Evolutionary conservation across 2,329 filamentous ascomycete species (phyloP).

Genomic region (Colletotrichum tamarilloi): DNA sequence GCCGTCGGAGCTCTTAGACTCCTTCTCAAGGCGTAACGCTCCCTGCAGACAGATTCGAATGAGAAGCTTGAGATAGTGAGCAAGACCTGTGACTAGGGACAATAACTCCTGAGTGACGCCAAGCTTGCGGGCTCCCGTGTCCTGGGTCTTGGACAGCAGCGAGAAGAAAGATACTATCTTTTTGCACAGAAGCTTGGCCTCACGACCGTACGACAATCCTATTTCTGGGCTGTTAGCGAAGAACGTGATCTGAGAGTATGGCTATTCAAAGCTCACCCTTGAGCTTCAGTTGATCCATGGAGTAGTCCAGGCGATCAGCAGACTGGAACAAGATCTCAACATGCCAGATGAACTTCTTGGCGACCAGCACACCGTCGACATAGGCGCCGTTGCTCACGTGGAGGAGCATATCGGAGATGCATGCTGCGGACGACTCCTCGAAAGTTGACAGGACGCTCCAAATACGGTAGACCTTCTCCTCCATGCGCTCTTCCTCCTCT

Average conservation of each 20-base stretch:
- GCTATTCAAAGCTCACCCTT: constrained; percentile 70
- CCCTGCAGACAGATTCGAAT: constrained; percentile 98
- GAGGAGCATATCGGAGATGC: constrained; percentile 98
- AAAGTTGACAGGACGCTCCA: constrained; percentile 98
- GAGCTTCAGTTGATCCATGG: constrained; percentile 74
- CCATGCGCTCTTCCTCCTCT: constrained; percentile 91
- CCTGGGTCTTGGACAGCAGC: constrained; percentile 92
- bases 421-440: constrained; percentile 96
- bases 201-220: constrained; percentile 91
- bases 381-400: constrained; percentile 99
- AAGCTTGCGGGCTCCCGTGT: constrained; percentile 87
- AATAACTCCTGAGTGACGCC: constrained; percentile 98
- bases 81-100: constrained; percentile 94
- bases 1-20: constrained; percentile 78
- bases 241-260: neutral
- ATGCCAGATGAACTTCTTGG: constrained; percentile 95
- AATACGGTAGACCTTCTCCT: constrained; percentile 97
- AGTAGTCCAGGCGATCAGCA: constrained; percentile 84
- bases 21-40: constrained; percentile 88
- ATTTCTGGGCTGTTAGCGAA: constrained; percentile 30
- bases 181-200: constrained; percentile 99
- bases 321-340: constrained; percentile 93
- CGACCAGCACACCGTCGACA: constrained; percentile 92
- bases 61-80: constrained; percentile 96
- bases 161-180: constrained; percentile 99